These are phyloP conservation scores for Penicillium salamii DNA, from an alignment of 495 filamentous ascomycete species.

Conservation along the genomic window DNA sequence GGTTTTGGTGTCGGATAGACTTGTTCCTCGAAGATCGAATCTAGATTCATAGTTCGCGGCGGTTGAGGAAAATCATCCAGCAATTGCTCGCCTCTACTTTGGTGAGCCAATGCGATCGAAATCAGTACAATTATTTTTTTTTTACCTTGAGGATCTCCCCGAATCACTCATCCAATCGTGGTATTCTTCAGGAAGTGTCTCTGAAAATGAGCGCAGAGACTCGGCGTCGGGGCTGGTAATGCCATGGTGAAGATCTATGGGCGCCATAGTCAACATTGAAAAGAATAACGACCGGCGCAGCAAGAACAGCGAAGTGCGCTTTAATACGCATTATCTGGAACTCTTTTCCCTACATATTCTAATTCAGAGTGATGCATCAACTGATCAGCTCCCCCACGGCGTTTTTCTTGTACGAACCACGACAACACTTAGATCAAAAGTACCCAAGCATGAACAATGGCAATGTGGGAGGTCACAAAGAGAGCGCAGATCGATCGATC, in stretches of 20 bases:
- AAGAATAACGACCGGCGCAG: background rate
- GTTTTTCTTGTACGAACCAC: constrained; percentile 2
- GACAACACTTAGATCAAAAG: background rate
- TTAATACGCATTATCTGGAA: constrained; percentile 17
- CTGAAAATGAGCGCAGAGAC: constrained; percentile 23
- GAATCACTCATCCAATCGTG: constrained; percentile 27
- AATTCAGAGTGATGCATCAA: constrained; percentile 19
- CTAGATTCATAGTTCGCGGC: constrained; percentile 14
- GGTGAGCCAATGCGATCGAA: background rate
- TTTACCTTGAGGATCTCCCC: constrained; percentile 19
- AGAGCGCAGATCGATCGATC: constrained; percentile 21
- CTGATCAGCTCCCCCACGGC: constrained; percentile 16
- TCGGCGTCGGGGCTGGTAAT: constrained; percentile 14
- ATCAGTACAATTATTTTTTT: too few species aligned
- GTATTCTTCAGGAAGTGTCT: constrained; percentile 21
- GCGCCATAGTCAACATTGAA: constrained; percentile 9
- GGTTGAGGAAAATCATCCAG: constrained; percentile 26
- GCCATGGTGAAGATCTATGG: constrained; percentile 14
- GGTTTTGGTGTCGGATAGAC: constrained; percentile 17
- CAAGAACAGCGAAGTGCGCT: background rate
- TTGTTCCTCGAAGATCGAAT: constrained; percentile 21
- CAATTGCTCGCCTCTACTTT: constrained; percentile 18
- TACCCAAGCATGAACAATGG: background rate
- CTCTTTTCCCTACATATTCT: background rate
- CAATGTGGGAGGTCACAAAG: constrained; percentile 20